phyloP scores from a whole-genome alignment of 169 alveolate genomes.

The Miamiensis avidus region DNA sequence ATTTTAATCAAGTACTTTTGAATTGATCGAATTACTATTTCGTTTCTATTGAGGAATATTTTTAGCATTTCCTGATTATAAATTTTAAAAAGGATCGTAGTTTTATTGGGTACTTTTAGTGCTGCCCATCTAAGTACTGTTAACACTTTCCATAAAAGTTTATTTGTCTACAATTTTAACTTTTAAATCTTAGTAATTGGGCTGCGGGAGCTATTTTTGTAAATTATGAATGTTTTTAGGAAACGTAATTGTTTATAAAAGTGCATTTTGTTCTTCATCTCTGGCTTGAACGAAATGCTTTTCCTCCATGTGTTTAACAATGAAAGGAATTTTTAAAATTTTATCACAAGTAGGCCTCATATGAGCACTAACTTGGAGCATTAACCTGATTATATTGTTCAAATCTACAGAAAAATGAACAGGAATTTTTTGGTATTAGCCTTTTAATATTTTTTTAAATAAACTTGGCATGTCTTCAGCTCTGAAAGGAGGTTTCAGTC shows the following conservation, averaged over 20 bases:
- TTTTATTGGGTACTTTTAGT: not conserved
- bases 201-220: not conserved
- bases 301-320: not conserved
- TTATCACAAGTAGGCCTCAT: not conserved
- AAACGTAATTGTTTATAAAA: not conserved
- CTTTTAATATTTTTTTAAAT: constrained; percentile 69
- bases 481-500: constrained; percentile 80
- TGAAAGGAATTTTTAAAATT: not conserved
- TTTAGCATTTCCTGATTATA: not conserved
- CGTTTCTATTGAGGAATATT: too few relatives aligned
- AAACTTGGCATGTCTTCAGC: constrained; percentile 76
- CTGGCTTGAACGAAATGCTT: not conserved
- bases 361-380: constrained; percentile 40
- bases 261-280: not conserved
- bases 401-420: constrained; percentile 62
- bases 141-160: not conserved
- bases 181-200: not conserved
- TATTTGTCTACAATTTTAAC: not conserved
- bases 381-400: constrained; percentile 26
- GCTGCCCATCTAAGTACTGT: not conserved
- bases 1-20: too few relatives aligned
- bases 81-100: not conserved
- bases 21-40: too few relatives aligned
- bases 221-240: not conserved
- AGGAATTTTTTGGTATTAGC: constrained; percentile 71